phyloP scores from a whole-genome alignment of 192 early-diverging fungal genomes.

The Radiomyces spectabilis region DNA sequence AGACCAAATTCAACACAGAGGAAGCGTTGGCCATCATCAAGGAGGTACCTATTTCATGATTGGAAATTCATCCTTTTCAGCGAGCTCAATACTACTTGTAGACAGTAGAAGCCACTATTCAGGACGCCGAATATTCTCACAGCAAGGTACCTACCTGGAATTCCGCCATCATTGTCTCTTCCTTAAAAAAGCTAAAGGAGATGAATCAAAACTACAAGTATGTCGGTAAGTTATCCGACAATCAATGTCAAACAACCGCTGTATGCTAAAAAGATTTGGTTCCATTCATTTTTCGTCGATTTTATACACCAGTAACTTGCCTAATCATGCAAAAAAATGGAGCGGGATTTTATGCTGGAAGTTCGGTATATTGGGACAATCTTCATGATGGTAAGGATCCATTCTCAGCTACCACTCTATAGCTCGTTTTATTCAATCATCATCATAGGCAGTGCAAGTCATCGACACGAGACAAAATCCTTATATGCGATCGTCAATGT shows the following conservation, averaged over 20 bases:
- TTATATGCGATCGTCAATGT: constrained; percentile 77
- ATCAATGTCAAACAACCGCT: too few relatives aligned
- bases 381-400: constrained; percentile 53
- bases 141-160: constrained; percentile 74
- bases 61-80: background rate
- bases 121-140: constrained; percentile 66
- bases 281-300: constrained; percentile 1
- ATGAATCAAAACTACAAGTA: constrained; percentile 76
- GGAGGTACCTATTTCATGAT: constrained; percentile 4
- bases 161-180: constrained; percentile 57
- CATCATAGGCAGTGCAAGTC: constrained; percentile 55
- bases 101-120: constrained; percentile 57
- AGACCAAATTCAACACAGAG: constrained; percentile 9
- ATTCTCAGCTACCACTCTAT: background rate
- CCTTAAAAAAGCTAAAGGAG: constrained; percentile 55
- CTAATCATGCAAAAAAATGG: constrained; percentile 81
- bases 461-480: constrained; percentile 71
- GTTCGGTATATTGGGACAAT: constrained; percentile 71
- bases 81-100: constrained; percentile 10
- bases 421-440: background rate
- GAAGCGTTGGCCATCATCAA: constrained; percentile 15
- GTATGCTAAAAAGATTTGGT: background rate
- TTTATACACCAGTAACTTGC: constrained; percentile 47
- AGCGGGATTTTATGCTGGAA: constrained; percentile 68
- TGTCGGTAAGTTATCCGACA: constrained; percentile 68